phyloP scores from a whole-genome alignment of 305 asterid genomes.

The Fraxinus nigra region DNA sequence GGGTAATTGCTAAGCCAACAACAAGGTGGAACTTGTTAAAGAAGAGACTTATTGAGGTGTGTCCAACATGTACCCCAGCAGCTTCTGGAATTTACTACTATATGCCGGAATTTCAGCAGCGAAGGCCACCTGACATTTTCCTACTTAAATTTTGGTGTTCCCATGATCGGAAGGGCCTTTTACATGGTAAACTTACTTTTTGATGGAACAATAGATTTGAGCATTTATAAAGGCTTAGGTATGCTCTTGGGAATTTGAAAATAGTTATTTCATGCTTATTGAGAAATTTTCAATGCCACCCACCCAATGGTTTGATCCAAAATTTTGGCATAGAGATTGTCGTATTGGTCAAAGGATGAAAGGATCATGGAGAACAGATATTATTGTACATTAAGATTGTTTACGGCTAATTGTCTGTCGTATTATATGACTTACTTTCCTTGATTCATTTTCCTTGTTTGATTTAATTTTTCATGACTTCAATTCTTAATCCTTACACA shows the following conservation, averaged over 20 bases:
- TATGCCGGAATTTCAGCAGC: slow-evolving; percentile 59
- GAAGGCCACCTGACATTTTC: slow-evolving; percentile 43
- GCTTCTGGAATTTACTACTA: slow-evolving; percentile 56
- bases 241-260: slow-evolving; percentile 17
- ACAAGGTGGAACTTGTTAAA: slow-evolving; percentile 54
- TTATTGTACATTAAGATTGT: neutral
- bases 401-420: neutral
- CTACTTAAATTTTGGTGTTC: slow-evolving; percentile 64
- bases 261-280: neutral
- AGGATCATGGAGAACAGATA: slow-evolving; percentile 2
- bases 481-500: slow-evolving; percentile 14
- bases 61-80: slow-evolving; percentile 57
- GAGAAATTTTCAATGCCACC: slow-evolving; percentile 9
- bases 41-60: slow-evolving; percentile 59
- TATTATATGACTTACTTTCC: neutral
- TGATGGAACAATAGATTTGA: neutral
- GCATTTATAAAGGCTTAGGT: neutral
- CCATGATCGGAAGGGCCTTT: slow-evolving; percentile 55
- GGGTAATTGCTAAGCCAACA: slow-evolving; percentile 52
- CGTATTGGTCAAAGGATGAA: slow-evolving; percentile 10
- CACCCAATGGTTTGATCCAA: neutral
- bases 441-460: neutral
- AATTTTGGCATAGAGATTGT: slow-evolving; percentile 6
- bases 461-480: neutral
- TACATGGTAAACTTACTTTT: slow-evolving; percentile 52